Percentiles rank a stretch among this genome's conserved stretches.
Evolutionary conservation across 768 basidiomycete species (phyloP).

Genomic region (Boletus rex-veris): DNA sequence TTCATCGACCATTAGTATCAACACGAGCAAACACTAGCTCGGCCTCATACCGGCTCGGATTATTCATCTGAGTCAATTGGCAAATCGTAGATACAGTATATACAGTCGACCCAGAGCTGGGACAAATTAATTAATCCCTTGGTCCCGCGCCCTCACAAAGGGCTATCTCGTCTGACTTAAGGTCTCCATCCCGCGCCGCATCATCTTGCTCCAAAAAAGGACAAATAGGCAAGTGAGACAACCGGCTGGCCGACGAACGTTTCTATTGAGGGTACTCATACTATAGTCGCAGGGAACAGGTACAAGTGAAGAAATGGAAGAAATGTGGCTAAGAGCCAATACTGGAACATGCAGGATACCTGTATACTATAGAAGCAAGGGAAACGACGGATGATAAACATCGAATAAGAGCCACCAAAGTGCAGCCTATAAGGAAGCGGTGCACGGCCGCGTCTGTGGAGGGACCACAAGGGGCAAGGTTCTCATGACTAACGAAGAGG

Average conservation of each 20-base stretch:
- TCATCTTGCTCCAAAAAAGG: too few species aligned
- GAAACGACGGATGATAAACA: conserved; percentile 17
- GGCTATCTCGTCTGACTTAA: too few species aligned
- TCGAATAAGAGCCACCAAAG: conserved; percentile 17
- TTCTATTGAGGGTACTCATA: background rate
- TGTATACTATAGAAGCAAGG: conserved; percentile 19
- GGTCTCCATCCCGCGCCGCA: too few species aligned
- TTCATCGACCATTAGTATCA: too few species aligned
- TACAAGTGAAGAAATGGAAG: background rate
- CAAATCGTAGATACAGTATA: too few species aligned
- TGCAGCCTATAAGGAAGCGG: background rate
- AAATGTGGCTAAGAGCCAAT: conserved; percentile 5
- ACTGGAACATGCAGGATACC: conserved; percentile 11
- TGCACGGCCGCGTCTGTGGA: background rate
- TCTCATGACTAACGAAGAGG: background rate
- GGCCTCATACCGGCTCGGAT: too few species aligned
- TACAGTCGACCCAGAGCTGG: too few species aligned
- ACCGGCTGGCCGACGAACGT: background rate
- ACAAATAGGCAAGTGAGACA: background rate
- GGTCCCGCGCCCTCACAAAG: too few species aligned
- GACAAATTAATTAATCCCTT: too few species aligned
- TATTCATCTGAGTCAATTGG: too few species aligned
- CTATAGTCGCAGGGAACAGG: background rate
- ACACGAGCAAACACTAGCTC: too few species aligned
- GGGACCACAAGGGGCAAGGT: too few species aligned